Evolutionary conservation across 164 flowering plant genomes (phyloP).

Genomic region (Magnolia changhungtana): DNA sequence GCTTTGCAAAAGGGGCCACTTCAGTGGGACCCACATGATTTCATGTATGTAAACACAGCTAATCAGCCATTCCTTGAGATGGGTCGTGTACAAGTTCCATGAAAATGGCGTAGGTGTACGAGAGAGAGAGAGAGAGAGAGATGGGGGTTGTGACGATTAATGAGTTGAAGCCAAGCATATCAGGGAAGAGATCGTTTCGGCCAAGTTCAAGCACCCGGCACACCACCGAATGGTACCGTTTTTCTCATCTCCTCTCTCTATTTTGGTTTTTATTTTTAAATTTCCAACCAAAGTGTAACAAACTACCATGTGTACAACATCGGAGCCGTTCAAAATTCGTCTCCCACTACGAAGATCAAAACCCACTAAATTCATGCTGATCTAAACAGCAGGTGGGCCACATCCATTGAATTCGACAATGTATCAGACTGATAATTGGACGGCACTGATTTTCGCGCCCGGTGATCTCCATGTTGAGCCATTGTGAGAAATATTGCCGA

Average conservation of each 20-base stretch:
- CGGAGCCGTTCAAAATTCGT: not conserved
- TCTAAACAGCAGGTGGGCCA: too few species aligned
- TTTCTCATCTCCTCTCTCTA: not conserved
- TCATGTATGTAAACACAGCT: not conserved
- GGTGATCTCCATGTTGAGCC: too few species aligned
- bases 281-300: not conserved
- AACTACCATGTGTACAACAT: not conserved
- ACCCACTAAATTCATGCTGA: too few species aligned
- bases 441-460: too few species aligned
- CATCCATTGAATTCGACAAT: too few species aligned
- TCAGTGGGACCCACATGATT: not conserved
- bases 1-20: not conserved
- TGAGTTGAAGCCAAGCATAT: slow-evolving; percentile 82
- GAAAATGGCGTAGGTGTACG: not conserved
- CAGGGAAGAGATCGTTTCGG: slow-evolving; percentile 77
- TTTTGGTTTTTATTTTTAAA: not conserved
- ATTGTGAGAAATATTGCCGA: too few species aligned
- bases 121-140: slow-evolving; percentile 11
- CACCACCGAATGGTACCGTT: slow-evolving; percentile 72
- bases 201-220: slow-evolving; percentile 71
- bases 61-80: slow-evolving; percentile 8
- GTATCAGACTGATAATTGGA: too few species aligned
- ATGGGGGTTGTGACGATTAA: slow-evolving; percentile 73
- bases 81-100: not conserved
- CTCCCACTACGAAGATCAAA: not conserved